Percentiles rank a stretch among this genome's conserved stretches.
phyloP scores from a whole-genome alignment of 2,329 filamentous ascomycete genomes.

The Erysiphe pulchra region DNA sequence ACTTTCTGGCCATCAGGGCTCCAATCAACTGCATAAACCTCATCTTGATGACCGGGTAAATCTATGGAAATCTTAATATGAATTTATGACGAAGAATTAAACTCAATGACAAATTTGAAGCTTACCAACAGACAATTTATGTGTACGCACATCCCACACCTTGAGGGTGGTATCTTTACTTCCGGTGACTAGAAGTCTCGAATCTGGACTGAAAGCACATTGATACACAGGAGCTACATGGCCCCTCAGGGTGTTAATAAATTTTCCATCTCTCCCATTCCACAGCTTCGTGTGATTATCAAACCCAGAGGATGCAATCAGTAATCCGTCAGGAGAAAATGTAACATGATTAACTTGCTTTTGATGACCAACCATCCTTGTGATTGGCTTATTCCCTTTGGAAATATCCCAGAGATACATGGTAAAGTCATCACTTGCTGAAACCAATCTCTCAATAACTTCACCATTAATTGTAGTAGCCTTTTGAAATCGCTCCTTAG shows the following conservation, averaged over 20 bases:
- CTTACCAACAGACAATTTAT: constrained; percentile 37
- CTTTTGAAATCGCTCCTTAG: constrained; percentile 62
- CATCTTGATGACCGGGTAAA: constrained; percentile 71
- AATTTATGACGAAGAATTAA: too few species aligned
- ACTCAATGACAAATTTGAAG: not conserved
- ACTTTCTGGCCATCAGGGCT: constrained; percentile 73
- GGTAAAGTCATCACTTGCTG: constrained; percentile 83
- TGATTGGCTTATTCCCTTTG: constrained; percentile 54
- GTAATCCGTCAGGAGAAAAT: constrained; percentile 70
- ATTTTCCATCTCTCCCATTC: constrained; percentile 51
- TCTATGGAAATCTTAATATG: constrained; percentile 20
- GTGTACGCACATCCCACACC: constrained; percentile 73
- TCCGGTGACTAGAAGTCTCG: constrained; percentile 60
- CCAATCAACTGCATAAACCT: constrained; percentile 91
- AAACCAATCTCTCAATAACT: constrained; percentile 63
- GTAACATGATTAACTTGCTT: constrained; percentile 92
- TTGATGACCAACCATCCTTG: constrained; percentile 77
- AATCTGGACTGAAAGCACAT: constrained; percentile 79
- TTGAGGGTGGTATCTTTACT: constrained; percentile 73
- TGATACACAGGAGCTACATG: constrained; percentile 86
- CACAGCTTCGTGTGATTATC: constrained; percentile 92
- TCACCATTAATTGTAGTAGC: constrained; percentile 53
- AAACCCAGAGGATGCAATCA: constrained; percentile 73
- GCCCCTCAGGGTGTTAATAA: constrained; percentile 66
- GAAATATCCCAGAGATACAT: constrained; percentile 88